phyloP scores from a whole-genome alignment of 2,329 filamentous ascomycete species.

The Fusarium hainanense region DNA sequence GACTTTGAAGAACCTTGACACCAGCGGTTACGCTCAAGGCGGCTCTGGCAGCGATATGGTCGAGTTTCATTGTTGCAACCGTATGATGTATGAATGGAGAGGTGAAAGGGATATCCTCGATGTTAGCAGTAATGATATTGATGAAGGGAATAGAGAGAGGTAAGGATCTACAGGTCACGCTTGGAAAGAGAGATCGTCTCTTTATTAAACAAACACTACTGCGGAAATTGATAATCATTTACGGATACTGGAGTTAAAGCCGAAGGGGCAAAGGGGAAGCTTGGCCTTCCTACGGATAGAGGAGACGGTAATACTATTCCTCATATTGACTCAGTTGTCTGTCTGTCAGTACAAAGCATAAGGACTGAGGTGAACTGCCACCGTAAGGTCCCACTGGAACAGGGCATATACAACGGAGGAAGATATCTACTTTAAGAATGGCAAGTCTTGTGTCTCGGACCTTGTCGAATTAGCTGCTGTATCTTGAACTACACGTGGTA shows the following conservation, averaged over 20 bases:
- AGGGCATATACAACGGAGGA: neutral
- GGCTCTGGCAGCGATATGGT: slow-evolving; percentile 19
- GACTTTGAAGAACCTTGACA: neutral
- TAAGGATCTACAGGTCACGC: slow-evolving; percentile 26
- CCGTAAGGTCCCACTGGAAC: neutral
- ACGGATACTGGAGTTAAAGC: neutral
- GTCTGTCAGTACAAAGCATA: neutral
- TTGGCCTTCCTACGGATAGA: neutral
- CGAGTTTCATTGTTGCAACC: slow-evolving; percentile 27
- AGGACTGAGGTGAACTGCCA: neutral
- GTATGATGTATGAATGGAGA: neutral
- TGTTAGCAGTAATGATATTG: neutral
- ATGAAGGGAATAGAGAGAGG: neutral
- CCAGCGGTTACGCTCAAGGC: slow-evolving; percentile 8
- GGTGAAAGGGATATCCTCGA: neutral
- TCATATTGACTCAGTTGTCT: neutral
- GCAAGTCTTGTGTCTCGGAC: neutral
- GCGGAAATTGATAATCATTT: slow-evolving; percentile 2
- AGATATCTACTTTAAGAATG: neutral
- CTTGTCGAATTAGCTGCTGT: neutral
- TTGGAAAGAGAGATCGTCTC: slow-evolving; percentile 4
- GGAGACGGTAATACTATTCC: neutral
- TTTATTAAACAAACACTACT: slow-evolving; percentile 12
- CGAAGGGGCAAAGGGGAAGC: neutral
- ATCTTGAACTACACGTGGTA: neutral